Base-by-base conservation (phyloP, 164 flowering plant species). In the Chloranthus sessilifolius region DNA sequence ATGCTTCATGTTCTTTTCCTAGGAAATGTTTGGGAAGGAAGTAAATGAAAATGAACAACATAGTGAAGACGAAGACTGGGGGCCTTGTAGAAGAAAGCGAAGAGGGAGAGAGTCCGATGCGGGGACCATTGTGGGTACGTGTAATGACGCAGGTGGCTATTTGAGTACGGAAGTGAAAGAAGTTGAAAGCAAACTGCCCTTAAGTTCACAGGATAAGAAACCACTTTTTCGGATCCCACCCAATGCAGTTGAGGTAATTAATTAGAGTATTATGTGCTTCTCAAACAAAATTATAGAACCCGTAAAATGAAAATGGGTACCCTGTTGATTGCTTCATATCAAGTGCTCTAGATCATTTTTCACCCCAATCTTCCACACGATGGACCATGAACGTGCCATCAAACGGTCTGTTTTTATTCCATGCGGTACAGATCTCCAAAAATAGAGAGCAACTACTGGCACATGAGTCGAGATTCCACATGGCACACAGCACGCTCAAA, bases 31-130 rank as follows among this genome's bases (percentile, higher is more conserved):
- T 67, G 98, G 96, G 38, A 88, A 85, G 73, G 80, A 80, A 63
- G 63, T 68, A 43, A 43, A 52, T 28, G 68, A 64, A 31, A 52
- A 54, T 57, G 96, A 83, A 63, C 82, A 77, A 65, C 44, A 67
- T 22, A 85, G 89, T 66, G 96, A 88, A 63, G 98, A 92, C 72
- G 98, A 92, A 66, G 98, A 92, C 57, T 92, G 98, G 98, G 96
- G 95, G 28, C 98, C 98, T 51, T 28, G 64, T 27, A 75, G 72
- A 67, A 76, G 62, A 60, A 80, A 61, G 61, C 63, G 78, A 20
- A 82, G 70, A 66, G 74, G 59, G 43, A 85, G 84, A 63, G 94
- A 78, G 62, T 71, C 74, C 43, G 81, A 85, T 73, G 91, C 77
- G 21, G 74, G 72, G 54, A 73, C 73, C 35, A 75, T 75, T 16